Base-by-base conservation (phyloP, 140 eudicot genomes). In the Flaveria floridana region DNA sequence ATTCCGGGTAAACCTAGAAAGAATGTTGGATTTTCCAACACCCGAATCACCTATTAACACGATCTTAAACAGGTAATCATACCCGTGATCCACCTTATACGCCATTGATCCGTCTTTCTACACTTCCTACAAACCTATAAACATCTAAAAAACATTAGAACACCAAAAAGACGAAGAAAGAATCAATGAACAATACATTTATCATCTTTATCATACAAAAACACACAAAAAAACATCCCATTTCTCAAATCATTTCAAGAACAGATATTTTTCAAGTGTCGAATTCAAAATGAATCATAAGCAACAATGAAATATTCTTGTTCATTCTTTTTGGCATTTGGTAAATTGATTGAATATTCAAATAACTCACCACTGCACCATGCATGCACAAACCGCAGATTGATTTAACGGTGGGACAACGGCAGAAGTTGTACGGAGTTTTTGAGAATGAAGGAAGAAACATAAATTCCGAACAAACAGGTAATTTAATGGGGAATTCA, bases 81-180 rank as follows among this genome's bases (percentile, higher is more conserved):
- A 63, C 69, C 69, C 69, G 0, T 63, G 69, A 30, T 63, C 69
- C 69, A 63, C 69, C 47, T 63, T 63, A 30, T 63, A 63, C 12
- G 69, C 69, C 69, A 63, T 63, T 63, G 41, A 34, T 34, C 18
- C 21, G 28, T 30, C 46, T 63, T 63, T 63, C 69, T 63, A 28
- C 69, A 63, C 18, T 61, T 61, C 6, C 15, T 13, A 61, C 65
- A 61, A 63, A 63, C 69, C 47, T 14, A 63, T 28, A 63, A 63
- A 63, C 68, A 30, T 58, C 14, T 58, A 34, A 3, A 12, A 58
- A 58, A 23, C 6, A 21, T 63, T 63, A 63, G 37, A 28, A 28
- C 20, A 30, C 44, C 18, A 2, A 62, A 62, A 62, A 62, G 4
- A 26, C 18, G 3, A 61, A 61, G 2, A 53, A 16, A 34, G 12